phyloP scores from a whole-genome alignment of 2,329 filamentous ascomycete species.

The Aspergillus sp. region DNA sequence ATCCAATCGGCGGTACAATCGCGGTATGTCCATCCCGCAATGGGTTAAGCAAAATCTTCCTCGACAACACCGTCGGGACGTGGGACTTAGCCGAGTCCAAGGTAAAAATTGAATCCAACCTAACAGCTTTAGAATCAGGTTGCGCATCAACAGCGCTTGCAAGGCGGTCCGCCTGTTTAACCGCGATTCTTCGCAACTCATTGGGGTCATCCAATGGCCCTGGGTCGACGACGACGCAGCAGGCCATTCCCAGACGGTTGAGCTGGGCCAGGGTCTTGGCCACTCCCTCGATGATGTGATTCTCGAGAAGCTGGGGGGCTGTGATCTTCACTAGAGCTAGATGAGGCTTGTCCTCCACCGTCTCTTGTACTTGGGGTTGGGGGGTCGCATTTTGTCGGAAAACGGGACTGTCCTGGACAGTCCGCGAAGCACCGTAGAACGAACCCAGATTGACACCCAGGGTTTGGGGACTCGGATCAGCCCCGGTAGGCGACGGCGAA shows the following conservation, averaged over 20 bases:
- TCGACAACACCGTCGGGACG: constrained; percentile 30
- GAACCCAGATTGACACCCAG: constrained; percentile 54
- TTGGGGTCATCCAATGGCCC: constrained; percentile 42
- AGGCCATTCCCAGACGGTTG: constrained; percentile 68
- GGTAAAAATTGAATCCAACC: constrained; percentile 53
- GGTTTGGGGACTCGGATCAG: constrained; percentile 10
- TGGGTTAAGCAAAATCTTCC: constrained; percentile 54
- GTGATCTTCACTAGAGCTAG: constrained; percentile 81
- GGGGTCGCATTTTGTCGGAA: constrained; percentile 49
- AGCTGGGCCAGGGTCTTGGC: constrained; percentile 79
- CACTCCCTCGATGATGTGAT: constrained; percentile 63
- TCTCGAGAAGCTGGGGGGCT: constrained; percentile 61
- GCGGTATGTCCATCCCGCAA: constrained; percentile 62
- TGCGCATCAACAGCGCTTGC: constrained; percentile 65
- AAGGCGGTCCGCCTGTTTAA: constrained; percentile 62
- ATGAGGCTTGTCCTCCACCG: constrained; percentile 53
- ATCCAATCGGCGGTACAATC: constrained; percentile 59
- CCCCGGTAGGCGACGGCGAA: constrained; percentile 17
- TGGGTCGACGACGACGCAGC: constrained; percentile 70
- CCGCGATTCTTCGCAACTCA: constrained; percentile 40
- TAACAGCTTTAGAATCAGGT: constrained; percentile 58
- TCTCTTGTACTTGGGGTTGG: constrained; percentile 28
- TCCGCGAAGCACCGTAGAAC: constrained; percentile 51
- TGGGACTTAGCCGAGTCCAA: constrained; percentile 25
- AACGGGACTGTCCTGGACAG: constrained; percentile 52